These are phyloP conservation scores for Halenospora varia DNA, from an alignment of 495 filamentous ascomycete species.

Conservation along the genomic window DNA sequence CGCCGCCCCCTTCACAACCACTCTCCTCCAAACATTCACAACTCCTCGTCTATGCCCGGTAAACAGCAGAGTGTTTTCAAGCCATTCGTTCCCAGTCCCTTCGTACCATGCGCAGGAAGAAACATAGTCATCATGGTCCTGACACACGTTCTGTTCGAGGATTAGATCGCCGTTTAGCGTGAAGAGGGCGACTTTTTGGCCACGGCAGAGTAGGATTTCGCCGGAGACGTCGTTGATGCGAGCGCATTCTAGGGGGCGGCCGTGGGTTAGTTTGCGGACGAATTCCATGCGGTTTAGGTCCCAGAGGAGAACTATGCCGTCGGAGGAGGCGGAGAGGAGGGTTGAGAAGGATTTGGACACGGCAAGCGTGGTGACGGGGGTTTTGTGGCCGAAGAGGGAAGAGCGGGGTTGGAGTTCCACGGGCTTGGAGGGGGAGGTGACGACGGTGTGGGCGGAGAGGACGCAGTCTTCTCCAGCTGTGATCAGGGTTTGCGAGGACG, in stretches of 20 bases:
- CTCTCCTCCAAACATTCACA: conserved; percentile 69
- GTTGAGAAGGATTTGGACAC: conserved; percentile 84
- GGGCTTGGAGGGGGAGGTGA: conserved; percentile 49
- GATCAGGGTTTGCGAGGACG: conserved; percentile 83
- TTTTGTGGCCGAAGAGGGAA: conserved; percentile 85
- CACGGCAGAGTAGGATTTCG: conserved; percentile 79
- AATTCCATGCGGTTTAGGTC: conserved; percentile 87
- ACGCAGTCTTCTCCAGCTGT: conserved; percentile 91
- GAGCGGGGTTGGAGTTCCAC: conserved; percentile 79
- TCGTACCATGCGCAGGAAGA: conserved; percentile 90
- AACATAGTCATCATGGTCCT: conserved; percentile 66
- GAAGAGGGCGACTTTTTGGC: conserved; percentile 69
- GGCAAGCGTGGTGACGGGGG: conserved; percentile 73
- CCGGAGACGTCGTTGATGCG: conserved; percentile 86
- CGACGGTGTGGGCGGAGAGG: conserved; percentile 73
- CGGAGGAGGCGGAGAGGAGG: conserved; percentile 72
- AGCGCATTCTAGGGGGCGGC: conserved; percentile 58
- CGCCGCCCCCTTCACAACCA: conserved; percentile 29
- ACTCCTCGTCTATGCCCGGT: conserved; percentile 83
- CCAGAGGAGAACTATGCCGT: conserved; percentile 86
- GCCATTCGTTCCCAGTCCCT: conserved; percentile 85
- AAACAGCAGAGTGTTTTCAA: conserved; percentile 80
- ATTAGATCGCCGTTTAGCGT: conserved; percentile 83
- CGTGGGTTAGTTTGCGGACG: conserved; percentile 64
- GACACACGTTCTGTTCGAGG: conserved; percentile 74